A percentile compares a stretch with the other conserved stretches of the same genome.
phyloP scores from a whole-genome alignment of 2,329 filamentous ascomycete genomes.

The Periconia sp. region DNA sequence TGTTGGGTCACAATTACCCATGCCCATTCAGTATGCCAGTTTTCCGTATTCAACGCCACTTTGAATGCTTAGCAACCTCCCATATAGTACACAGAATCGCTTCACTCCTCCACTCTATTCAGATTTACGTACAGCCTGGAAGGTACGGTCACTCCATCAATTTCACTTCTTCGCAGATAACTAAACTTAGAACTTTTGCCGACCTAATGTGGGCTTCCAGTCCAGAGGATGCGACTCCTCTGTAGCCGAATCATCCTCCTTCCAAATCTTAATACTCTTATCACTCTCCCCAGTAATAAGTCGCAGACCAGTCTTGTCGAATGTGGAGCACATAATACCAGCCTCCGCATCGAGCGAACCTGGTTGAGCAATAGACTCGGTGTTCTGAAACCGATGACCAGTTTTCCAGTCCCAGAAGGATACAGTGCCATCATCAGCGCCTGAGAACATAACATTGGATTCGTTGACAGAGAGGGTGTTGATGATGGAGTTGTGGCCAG shows the following conservation, averaged over 20 bases:
- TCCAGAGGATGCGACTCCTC: conserved; percentile 88
- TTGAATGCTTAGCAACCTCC: too few relatives aligned
- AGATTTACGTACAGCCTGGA: too few relatives aligned
- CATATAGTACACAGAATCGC: too few relatives aligned
- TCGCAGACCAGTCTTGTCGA: conserved; percentile 83
- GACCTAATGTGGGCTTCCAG: conserved; percentile 81
- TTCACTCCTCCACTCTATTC: too few relatives aligned
- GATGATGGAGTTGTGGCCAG: conserved; percentile 94
- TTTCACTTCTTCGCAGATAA: too few relatives aligned
- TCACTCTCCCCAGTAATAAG: conserved; percentile 94
- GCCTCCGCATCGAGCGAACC: conserved; percentile 92
- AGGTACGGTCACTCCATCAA: too few relatives aligned
- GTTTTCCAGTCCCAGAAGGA: conserved; percentile 99
- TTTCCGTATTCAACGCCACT: too few relatives aligned
- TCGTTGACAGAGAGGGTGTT: conserved; percentile 93
- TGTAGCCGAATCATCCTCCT: conserved; percentile 86
- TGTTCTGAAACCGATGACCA: conserved; percentile 84
- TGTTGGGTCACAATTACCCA: too few relatives aligned
- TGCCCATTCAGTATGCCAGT: too few relatives aligned
- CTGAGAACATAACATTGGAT: conserved; percentile 92
- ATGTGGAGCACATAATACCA: conserved; percentile 91
- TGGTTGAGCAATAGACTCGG: conserved; percentile 91
- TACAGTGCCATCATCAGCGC: conserved; percentile 93
- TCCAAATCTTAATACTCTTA: conserved; percentile 94
- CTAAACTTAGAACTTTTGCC: conserved; percentile 63